Conservation (phyloP, 1,284 basidiomycete species). For the Cutaneotrichosporon sp. region DNA sequence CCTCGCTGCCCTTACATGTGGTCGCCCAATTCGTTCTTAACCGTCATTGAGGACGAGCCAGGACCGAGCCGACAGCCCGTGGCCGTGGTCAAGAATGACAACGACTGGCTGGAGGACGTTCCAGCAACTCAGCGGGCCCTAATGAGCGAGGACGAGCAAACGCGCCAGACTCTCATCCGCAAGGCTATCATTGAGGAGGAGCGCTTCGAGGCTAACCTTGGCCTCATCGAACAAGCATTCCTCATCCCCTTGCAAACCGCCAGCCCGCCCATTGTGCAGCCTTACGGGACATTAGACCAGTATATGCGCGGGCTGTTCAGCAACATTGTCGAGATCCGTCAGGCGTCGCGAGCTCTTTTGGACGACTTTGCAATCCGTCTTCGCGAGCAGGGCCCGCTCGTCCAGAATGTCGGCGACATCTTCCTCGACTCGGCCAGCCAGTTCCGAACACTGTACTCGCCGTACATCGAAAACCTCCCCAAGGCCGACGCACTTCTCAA, state of each 20-base stretch:
- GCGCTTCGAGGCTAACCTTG: conserved; percentile 84
- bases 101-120: conserved; percentile 70
- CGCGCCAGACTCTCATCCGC: conserved; percentile 84
- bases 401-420: conserved; percentile 84
- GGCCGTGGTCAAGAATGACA: conserved; percentile 12
- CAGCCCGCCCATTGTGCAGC: conserved; percentile 68
- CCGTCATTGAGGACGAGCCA: conserved; percentile 18
- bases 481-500: conserved; percentile 80
- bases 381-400: conserved; percentile 78
- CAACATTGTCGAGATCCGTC: conserved; percentile 78
- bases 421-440: conserved; percentile 84
- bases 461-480: conserved; percentile 80
- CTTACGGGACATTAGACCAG: conserved; percentile 64
- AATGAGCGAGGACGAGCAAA: conserved; percentile 73
- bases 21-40: conserved; percentile 38
- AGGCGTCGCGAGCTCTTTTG: conserved; percentile 75
- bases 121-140: conserved; percentile 65
- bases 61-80: background rate
- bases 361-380: conserved; percentile 84
- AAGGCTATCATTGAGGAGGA: conserved; percentile 89
- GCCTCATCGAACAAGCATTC: conserved; percentile 76
- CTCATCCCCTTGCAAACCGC: conserved; percentile 71
- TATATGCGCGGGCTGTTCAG: conserved; percentile 86
- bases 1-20: conserved; percentile 71
- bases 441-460: conserved; percentile 80